Evolutionary conservation across 495 filamentous ascomycete species (phyloP), one percentile per base, ranked within the genome.

Genomic region (Xeromyces bisporus): DNA sequence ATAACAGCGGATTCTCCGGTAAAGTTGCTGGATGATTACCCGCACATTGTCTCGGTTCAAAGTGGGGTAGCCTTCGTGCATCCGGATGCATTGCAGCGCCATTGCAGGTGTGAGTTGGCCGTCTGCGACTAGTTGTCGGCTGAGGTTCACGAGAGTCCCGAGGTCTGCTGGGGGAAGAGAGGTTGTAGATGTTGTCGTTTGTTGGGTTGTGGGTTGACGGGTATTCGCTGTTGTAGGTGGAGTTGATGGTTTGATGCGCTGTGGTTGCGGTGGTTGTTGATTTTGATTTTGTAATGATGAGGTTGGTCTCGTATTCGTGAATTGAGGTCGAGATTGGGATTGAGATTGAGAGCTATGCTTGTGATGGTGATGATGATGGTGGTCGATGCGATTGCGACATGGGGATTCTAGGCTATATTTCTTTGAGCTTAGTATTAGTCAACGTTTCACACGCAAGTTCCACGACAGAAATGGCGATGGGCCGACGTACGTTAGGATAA

Each of bases 81-180:
- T 64, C 28, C 80, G 64, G 17, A 97, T 66, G 51, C 75, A 75
- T 36, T 82, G 76, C 67, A 87, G 86, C 1, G 86, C 86, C 83
- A 89, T 89, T 33, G 94, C 77, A 0, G 89, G 89, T n/a, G 87
- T 93, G 48, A 97, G 78, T 54, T 97, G 89, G 15, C 82, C 81
- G 37, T 92, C 84, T 0, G 91, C 71, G 35, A 87, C 75, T 5
- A 96, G 65, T 41, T 78, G 69, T 42, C 73, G 69, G 56, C 84
- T 91, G 31, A 92, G 64, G 48, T 92, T 77, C 31, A 93, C 68
- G 24, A 96, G 62, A 27, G 78, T 85, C 18, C 70, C 49, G 24
- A 96, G 65, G 42, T 91, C 80, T 23, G 64, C 65, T 43, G 74
- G 77, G 24, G 67, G 72, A 14, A n/a, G n/a, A n/a, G n/a, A 93